phyloP scores from a whole-genome alignment of 164 flowering plant genomes.

The Tinospora cordifolia region DNA sequence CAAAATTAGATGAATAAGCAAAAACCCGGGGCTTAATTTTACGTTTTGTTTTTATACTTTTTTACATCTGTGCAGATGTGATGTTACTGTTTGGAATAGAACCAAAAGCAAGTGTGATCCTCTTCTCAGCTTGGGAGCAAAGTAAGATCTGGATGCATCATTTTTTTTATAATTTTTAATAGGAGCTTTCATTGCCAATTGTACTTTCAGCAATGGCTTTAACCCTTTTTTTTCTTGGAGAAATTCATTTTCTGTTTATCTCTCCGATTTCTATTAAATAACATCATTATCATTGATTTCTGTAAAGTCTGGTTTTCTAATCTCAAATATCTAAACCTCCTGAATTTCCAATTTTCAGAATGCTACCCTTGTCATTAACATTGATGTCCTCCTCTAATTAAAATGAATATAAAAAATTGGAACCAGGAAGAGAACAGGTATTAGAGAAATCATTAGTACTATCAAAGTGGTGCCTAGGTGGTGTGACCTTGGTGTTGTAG shows the following conservation, averaged over 20 bases:
- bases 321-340: no score
- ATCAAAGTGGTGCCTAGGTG: no score
- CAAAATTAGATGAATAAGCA: not conserved
- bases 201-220: not conserved
- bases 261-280: not conserved
- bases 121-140: constrained; percentile 79
- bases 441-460: no score
- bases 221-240: not conserved
- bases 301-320: not conserved
- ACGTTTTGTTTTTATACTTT: not conserved
- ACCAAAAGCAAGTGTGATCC: constrained; percentile 94
- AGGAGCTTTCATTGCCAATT: not conserved
- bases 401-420: no score
- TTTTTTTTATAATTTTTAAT: not conserved
- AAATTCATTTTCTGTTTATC: not conserved
- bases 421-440: no score
- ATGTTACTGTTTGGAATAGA: constrained; percentile 92
- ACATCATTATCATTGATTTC: not conserved
- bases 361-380: no score
- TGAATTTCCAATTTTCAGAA: no score
- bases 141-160: constrained; percentile 35
- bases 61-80: constrained; percentile 43
- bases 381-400: no score
- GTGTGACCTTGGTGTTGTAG: no score
- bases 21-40: not conserved